Conservation (phyloP, 2,329 filamentous ascomycete species). For the Pseudocercospora vitis region DNA sequence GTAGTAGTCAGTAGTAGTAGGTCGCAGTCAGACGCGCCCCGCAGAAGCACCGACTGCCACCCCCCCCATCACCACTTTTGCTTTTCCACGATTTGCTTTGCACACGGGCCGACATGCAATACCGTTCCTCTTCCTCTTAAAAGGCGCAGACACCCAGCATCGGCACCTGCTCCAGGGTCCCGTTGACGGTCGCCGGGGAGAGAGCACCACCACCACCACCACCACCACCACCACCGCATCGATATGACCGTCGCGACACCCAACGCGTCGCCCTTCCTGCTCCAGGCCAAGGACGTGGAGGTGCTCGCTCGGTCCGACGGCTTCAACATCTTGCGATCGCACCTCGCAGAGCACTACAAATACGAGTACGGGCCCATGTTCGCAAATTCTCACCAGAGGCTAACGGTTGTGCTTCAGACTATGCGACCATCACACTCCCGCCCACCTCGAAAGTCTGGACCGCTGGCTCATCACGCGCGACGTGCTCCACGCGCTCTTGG, state of each 20-base stretch:
- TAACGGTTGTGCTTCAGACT: constrained; percentile 40
- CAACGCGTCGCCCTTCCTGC: constrained; percentile 44
- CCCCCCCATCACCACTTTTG: neutral
- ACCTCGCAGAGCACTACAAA: constrained; percentile 42
- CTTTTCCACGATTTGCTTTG: neutral
- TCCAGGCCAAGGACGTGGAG: constrained; percentile 45
- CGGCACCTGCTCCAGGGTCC: no score
- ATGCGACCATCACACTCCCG: constrained; percentile 44
- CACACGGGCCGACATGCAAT: constrained; percentile 15
- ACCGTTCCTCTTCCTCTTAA: no score
- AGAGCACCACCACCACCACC: no score
- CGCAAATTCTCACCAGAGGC: constrained; percentile 3
- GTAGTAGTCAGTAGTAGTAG: no score
- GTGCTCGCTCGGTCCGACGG: constrained; percentile 43
- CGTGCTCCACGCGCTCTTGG: constrained; percentile 58
- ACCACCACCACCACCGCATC: no score
- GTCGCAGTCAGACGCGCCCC: neutral
- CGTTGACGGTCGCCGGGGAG: no score
- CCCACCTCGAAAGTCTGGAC: constrained; percentile 37
- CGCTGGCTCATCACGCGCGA: constrained; percentile 57
- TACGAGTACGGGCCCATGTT: constrained; percentile 44
- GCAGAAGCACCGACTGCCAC: constrained; percentile 2
- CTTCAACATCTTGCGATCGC: constrained; percentile 46
- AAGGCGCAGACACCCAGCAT: neutral
- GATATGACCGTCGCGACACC: constrained; percentile 4